Evolutionary conservation across 345 rosid genomes (phyloP), one percentile per base, ranked within the genome.

Genomic region (Boechera stricta): DNA sequence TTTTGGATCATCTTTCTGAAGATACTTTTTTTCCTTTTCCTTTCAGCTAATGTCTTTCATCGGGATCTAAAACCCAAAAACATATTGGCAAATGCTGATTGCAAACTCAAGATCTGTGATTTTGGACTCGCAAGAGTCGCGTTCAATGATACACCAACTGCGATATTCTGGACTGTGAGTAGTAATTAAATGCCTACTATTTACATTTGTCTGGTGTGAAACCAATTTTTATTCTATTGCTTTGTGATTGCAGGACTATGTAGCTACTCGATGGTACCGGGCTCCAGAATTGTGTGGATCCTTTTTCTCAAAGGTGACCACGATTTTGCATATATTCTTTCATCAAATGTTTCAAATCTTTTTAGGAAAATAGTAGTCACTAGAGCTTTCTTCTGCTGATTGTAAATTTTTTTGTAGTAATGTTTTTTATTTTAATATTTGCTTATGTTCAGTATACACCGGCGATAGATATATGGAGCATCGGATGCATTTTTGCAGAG

Each of bases 61-160:
- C 85, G 98, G 55, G 98, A 94, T 84, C 79, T 94, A 13, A 94
- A 94, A 82, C 98, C 98, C 0, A 94, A 91, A 75, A 94, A 91
- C 72, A 94, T 94, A 80, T 81, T 94, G 66, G 98, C 98, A 21
- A 94, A 94, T 85, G 97, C 97, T 4, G 96, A 94, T 78, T 94
- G 97, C 84, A 94, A 91, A 79, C 93, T 94, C 71, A 94, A 94
- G 89, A 85, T 94, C 41, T 94, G 98, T 84, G 98, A 94, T 84
- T 94, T 94, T 84, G 98, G 98, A n/a, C 97, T 94, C 2, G 98
- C 97, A 42, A 85, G 98, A 76, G 98, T 94, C 57, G 97, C 97
- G 36, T 94, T 94, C 73, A 90, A 86, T 80, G 98, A 94, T 79
- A 89, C 94, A 42, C 98, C 98, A 6, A 90, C 97, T 2, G 96